Base-by-base conservation (phyloP, 1,139 yeast genomes). In the Pichia sp. region DNA sequence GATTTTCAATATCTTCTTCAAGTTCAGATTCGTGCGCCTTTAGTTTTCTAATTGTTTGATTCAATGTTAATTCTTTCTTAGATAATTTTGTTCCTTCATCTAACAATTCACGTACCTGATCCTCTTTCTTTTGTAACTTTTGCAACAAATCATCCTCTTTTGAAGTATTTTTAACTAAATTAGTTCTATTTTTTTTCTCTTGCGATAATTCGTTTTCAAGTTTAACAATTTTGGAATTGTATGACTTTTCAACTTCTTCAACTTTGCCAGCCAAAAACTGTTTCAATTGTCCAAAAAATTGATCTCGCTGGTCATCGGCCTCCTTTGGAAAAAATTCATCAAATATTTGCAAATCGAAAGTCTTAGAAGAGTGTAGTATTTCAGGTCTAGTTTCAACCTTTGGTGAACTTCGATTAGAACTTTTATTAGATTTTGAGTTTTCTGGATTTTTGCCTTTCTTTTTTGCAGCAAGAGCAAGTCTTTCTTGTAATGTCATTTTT, bases 81-180 rank as follows among this genome's bases (percentile, higher is more conserved):
- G 96, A 82, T 35, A 90, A 66, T 28, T 75, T 77, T 51, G 85
- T 83, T 4, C 97, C 97, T 63, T 90, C 97, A 47, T 76, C 78
- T 58, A 84, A 63, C 32, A 90, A 68, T 50, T 72, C 66, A 26
- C 77, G 82, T 50, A 84, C 71, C 32, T 70, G 69, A 26, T 69
- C 70, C 39, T 84, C 89, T 52, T 76, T 76, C 36, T 73, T 76
- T 4, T 70, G 65, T 7, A 69, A 50, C 46, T 64, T 70, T 41
- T 55, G 60, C 40, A 41, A 34, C 37, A 57, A 42, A 3, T 41
- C 41, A 35, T 43, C 28, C 24, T 33, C 36, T 12, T 12, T 33
- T 33, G 23, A 25, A 26, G 3, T 35, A 4, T 8, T 23, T 8
- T 4, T 7, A 29, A 16, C 4, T 16, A 20, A 6, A 8, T 10